Base-by-base conservation (phyloP, 805 yeast species). In the Kazachstania taianensis region DNA sequence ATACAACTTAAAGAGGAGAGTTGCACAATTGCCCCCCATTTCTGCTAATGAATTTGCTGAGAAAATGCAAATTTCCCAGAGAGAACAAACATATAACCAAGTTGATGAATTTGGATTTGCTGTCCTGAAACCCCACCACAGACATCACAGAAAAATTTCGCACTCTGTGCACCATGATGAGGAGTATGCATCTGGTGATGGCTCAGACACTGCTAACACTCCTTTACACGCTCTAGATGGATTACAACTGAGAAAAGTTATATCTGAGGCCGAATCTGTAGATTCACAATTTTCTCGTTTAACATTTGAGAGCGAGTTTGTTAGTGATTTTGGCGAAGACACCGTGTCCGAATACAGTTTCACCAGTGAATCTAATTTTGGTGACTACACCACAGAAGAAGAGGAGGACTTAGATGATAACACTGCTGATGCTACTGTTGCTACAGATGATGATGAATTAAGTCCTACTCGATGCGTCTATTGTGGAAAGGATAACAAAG, bases 1-100 rank as follows among this genome's bases (percentile, higher is more conserved):
- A 43, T 92, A 92, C 60, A 92, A 92, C 53, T 69, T 92, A 52
- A 92, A 92, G 55, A 75, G 98, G 62, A 73, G 95, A 50, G 95
- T 92, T 22, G 94, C 96, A 1, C 71, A 72, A 20, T 61, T 86
- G 39, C 79, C 87, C 5, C 79, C 94, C 1, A 73, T 86, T 20
- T 62, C 77, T 14, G 73, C 84, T 2, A 81, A 65, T 41, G 56
- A 56, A 23, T 61, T 57, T 49, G 61, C 63, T 30, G 62, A 60
- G 45, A 66, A 62, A 40, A 44, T 57, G 17, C 66, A 61, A 39
- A 46, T 58, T 12, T 59, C 64, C 1, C 53, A 55, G 36, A 49
- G 41, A 33, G 64, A 57, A 31, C 55, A 51, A 33, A 42, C 38
- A 14, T 39, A 37, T 20, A 43, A 49, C 31, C 56, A 61, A 34